These are phyloP conservation scores for Salix arbutifolia DNA, from an alignment of 345 rosid genomes.

Conservation along the genomic window DNA sequence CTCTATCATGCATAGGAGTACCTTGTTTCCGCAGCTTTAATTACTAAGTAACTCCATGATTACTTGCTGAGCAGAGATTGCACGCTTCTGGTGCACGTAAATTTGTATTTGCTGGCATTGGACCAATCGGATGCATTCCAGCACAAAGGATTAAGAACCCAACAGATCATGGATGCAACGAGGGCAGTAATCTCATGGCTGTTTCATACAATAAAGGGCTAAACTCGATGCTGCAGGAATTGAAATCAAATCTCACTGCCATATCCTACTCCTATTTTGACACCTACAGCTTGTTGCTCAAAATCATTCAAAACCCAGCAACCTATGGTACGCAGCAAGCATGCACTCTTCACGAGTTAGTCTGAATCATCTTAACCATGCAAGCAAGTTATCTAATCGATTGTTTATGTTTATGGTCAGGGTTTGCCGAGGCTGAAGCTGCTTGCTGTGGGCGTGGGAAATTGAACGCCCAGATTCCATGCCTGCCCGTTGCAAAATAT, in stretches of 20 bases:
- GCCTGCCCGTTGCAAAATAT: conserved; percentile 18
- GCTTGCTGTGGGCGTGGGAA: conserved; percentile 29
- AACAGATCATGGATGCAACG: conserved; percentile 36
- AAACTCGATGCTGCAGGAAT: conserved; percentile 31
- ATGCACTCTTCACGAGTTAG: not conserved
- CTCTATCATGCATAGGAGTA: not conserved
- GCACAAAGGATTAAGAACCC: conserved; percentile 35
- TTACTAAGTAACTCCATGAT: not conserved
- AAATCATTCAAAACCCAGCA: conserved; percentile 46
- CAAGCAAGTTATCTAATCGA: not conserved
- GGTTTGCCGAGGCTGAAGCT: conserved; percentile 18
- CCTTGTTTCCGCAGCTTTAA: not conserved
- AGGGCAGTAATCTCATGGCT: conserved; percentile 37
- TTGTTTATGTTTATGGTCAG: conserved; percentile 44
- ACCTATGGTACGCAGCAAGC: conserved; percentile 32
- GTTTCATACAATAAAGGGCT: conserved; percentile 43
- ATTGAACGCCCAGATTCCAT: conserved; percentile 13
- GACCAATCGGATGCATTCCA: conserved; percentile 56
- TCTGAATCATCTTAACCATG: not conserved
- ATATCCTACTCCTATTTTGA: conserved; percentile 54
- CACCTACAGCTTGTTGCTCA: conserved; percentile 34
- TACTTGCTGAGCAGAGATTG: conserved; percentile 31
- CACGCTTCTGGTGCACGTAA: conserved; percentile 45
- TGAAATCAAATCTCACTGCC: conserved; percentile 37
- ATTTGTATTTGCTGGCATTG: conserved; percentile 48